Base-by-base conservation (phyloP, 345 rosid species). In the Acer saccharum region DNA sequence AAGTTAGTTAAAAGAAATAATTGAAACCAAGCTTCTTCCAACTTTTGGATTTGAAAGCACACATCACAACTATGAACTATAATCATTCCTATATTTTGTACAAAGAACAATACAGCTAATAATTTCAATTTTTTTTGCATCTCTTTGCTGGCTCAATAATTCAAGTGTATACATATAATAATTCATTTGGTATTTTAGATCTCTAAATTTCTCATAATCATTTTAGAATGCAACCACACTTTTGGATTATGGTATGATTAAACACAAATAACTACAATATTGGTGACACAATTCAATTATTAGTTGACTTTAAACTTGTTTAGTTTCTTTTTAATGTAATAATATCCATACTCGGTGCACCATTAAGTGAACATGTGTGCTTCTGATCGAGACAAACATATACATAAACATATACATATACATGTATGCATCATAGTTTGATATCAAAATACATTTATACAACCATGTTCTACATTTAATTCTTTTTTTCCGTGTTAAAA, bases 131-230 rank as follows among this genome's bases (percentile, higher is more conserved):
- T 61, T 2, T 13, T 13, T 4, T 27, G 52, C 25, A 65, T 12
- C 39, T 75, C 71, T 29, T 20, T 41, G 72, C 71, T 35, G 72
- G 48, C 78, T 66, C 54, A 66, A 75, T 66, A 11, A 75, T 75
- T 65, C 13, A 75, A 50, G n/a, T n/a, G 2, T 21, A 35, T 13
- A 57, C 1, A 43, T 43, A 6, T 43, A 7, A 18, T 17, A 57
- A 57, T 57, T 57, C 23, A 57, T 57, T 57, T 57, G 10, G 10
- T 18, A 6, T 18, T n/a, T 6, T 57, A 57, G 23, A 57, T 35
- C 39, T 35, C 39, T 35, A 35, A 35, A 35, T 35, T 35, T 35
- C 39, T 4, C 39, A 35, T 32, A 52, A 54, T 71, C 44, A 71
- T 52, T 52, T 32, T 17, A 13, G 21, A 52, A 2, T 13, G 21